These are phyloP conservation scores for Carpinus viminea DNA, from an alignment of 306 rosid genomes.

Conservation along the genomic window DNA sequence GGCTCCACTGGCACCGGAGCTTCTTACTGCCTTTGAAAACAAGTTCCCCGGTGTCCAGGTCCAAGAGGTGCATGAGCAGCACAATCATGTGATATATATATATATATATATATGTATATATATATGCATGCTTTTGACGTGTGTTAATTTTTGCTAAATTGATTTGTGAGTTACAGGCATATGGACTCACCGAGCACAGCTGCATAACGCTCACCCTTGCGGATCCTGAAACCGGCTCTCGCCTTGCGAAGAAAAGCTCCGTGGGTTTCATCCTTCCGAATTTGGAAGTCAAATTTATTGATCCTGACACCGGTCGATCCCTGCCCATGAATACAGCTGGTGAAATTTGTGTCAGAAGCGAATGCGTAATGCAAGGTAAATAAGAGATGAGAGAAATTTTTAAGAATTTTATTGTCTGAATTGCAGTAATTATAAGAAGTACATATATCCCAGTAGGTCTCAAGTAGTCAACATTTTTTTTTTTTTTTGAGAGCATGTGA, in stretches of 20 bases:
- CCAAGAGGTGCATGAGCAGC: constrained; percentile 59
- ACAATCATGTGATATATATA: no score
- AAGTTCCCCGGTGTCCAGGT: constrained; percentile 82
- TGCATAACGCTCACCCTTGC: constrained; percentile 85
- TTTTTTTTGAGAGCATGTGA: no score
- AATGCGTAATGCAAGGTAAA: constrained; percentile 86
- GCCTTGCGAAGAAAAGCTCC: constrained; percentile 54
- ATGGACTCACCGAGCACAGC: constrained; percentile 94
- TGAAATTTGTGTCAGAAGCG: constrained; percentile 86
- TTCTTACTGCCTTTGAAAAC: constrained; percentile 62
- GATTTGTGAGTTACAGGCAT: constrained; percentile 54
- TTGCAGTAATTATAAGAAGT: no score
- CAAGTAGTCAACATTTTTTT: no score
- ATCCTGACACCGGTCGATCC: constrained; percentile 72
- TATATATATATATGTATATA: no score
- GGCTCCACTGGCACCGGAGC: constrained; percentile 90
- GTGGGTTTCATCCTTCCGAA: constrained; percentile 88
- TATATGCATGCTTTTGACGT: neutral
- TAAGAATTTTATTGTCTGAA: no score
- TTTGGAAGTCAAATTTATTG: constrained; percentile 77
- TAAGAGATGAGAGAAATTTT: neutral
- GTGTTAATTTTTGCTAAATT: neutral
- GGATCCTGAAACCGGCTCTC: constrained; percentile 30
- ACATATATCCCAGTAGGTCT: no score
- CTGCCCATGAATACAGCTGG: constrained; percentile 81